Evolutionary conservation across 306 rosid species (phyloP), one percentile per base, ranked within the genome.

Genomic region (Quercus glauca): DNA sequence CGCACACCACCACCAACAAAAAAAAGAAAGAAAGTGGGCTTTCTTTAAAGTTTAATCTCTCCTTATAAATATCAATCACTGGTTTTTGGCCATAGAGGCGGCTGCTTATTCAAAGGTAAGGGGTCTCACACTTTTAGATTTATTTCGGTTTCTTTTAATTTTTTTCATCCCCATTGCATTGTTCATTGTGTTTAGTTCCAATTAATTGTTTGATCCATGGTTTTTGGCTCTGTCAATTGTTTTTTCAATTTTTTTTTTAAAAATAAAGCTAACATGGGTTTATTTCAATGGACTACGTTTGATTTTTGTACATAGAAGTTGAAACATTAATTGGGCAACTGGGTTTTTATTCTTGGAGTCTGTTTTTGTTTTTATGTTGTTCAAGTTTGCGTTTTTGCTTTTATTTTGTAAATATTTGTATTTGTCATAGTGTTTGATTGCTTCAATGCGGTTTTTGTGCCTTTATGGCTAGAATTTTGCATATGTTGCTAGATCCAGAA

Each of bases 401-500:
- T 55, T 79, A 64, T 51, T 55, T 74, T 76, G 14, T 41, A 41
- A 41, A 41, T 41, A 41, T 73, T 57, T 63, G 29, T 49, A 25
- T 78, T 41, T 53, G 31, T 69, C 53, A 57, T 8, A 6, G 11
- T 31, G 59, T 69, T 58, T 67, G 61, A 25, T 33, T 73, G n/a
- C 70, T 82, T 82, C 63, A 18, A 64, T 80, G 43, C 55, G 45
- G 10, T 37, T 6, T 19, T 57, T 72, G 55, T 77, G n/a, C 75
- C 74, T 77, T 71, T 49, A 31, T 60, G 71, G 7, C 41, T 76
- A 57, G 64, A 69, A 76, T 56, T 68, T 64, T 76, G 63, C 45
- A 35, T 79, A 20, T 88, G 13, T 71, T 81, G 63, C 31, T 77
- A 82, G 88, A 88, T 90, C 94, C 85, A 29, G 77, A 81, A 49